phyloP scores from a whole-genome alignment of 768 basidiomycete species.

The Boletus insuetus region DNA sequence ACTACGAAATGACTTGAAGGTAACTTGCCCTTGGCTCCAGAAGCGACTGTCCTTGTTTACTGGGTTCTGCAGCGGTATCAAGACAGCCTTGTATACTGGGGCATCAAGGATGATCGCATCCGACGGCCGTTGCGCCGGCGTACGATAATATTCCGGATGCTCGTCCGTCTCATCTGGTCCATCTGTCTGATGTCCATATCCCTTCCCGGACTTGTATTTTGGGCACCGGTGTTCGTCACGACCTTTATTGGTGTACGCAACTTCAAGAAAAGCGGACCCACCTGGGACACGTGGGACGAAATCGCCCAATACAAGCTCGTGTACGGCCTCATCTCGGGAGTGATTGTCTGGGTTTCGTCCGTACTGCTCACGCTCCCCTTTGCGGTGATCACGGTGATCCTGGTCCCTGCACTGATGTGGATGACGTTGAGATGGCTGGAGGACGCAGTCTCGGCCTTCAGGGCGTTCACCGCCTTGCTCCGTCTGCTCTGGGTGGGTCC shows the following conservation, averaged over 20 bases:
- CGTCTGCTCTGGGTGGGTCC: constrained; percentile 65
- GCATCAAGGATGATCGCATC: constrained; percentile 85
- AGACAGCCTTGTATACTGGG: constrained; percentile 60
- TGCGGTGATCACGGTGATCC: constrained; percentile 50
- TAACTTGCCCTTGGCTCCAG: constrained; percentile 21
- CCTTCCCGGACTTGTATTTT: constrained; percentile 74
- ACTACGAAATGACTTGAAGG: constrained; percentile 59
- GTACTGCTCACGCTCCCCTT: constrained; percentile 62
- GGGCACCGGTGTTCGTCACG: constrained; percentile 74
- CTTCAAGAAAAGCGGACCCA: constrained; percentile 78
- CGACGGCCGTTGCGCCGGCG: constrained; percentile 56
- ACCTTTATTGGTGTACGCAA: constrained; percentile 69
- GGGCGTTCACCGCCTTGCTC: constrained; percentile 63
- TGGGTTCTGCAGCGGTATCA: constrained; percentile 57
- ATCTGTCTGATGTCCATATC: constrained; percentile 61
- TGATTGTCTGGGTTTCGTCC: constrained; percentile 59
- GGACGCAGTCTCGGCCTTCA: constrained; percentile 75
- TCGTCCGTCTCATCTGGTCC: constrained; percentile 64
- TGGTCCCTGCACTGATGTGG: constrained; percentile 83
- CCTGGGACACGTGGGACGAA: constrained; percentile 87
- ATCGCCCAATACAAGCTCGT: constrained; percentile 88
- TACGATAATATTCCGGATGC: constrained; percentile 60
- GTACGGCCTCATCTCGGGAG: constrained; percentile 73
- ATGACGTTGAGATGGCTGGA: constrained; percentile 87
- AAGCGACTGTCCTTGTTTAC: background rate